Base-by-base conservation (phyloP, 768 basidiomycete genomes). In the Phaeolepiota aurea region DNA sequence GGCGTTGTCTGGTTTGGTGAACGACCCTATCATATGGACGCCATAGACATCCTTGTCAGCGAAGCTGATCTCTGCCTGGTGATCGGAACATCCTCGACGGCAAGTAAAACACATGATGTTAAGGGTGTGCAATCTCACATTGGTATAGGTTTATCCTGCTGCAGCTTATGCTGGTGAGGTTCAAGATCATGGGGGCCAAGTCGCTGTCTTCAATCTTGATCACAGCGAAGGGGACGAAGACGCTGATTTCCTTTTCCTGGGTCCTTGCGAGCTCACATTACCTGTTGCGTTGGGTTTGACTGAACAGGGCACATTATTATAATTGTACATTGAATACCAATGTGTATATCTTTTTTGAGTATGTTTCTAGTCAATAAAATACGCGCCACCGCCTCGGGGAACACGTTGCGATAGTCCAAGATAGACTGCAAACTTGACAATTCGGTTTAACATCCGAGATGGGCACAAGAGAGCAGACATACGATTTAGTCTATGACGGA, bases 1-100 rank as follows among this genome's bases (percentile, higher is more conserved):
- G 75, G 67, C 3, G 74, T 78, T 3, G 73, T 78, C 1, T 79
- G 76, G 76, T 81, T 79, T 46, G 72, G 69, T 2, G 76, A 79
- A 48, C 47, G 14, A 23, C 66, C 70, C 1, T 46, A 55, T 9
- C 49, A 64, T 7, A n/a, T 73, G 41, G 53, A 63, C 14, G 45
- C 54, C 19, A 74, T 75, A 38, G 57, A 66, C 32, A 43, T 59
- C 13, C 31, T 72, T 9, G 66, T 77, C 1, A 51, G 58, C 2
- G 41, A 58, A n/a, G 72, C 68, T 5, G 76, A 78, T 54, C 50
- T 79, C 11, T 67, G 67, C 37, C 55, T 79, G 2, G 72, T 79
- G 3, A 57, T 79, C 39, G 77, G 76, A 14, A 79, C 76, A 22
- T 74, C 71, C 3, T 73, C 72, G 2, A 65, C 62, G 15, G 74